Evolutionary conservation across 768 basidiomycete genomes (phyloP), one percentile per base, ranked within the genome.

Genomic region (Phanerochaete sordida): DNA sequence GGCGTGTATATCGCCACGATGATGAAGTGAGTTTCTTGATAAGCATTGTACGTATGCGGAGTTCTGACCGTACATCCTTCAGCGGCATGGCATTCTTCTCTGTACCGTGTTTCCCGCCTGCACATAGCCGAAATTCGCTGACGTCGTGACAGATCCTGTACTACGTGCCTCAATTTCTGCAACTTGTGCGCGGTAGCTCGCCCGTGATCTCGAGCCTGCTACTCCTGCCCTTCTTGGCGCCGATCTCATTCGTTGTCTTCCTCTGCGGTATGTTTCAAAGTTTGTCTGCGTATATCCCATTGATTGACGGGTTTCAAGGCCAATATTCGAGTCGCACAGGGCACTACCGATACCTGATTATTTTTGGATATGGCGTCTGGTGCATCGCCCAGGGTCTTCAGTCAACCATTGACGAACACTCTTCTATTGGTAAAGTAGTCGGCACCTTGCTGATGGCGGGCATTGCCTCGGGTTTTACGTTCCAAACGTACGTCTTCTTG

Each of bases 151-250:
- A 65, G 64, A 59, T 65, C 3, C 31, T 65, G 19, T 76, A 73
- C 63, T 76, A 74, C 61, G 67, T 78, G 9, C 79, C 79, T 0
- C 72, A 74, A 52, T 76, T 72, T 60, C 70, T 76, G 58, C 76
- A 78, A 58, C 71, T 79, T 28, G 77, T 76, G 3, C 64, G 69
- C 15, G 77, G 77, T 35, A 69, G 60, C 39, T 70, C 72, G 6
- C 71, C 78, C 2, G 72, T 77, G 31, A 72, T 67, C 3, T 74
- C 73, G 5, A 76, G 77, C 27, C 71, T 77, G 13, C 67, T 79
- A 8, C 67, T 77, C 1, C 67, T 81, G 1, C 76, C 78, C 1
- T 69, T 79, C 57, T 66, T 79, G 26, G 59, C 72, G 3, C 69
- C 71, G 2, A 75, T 65, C 23, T 55, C 62, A 26, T 28, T 60